Evolutionary conservation across 1,139 yeast genomes (phyloP), one percentile per base, ranked within the genome.

Genomic region (Taphrina deformans): DNA sequence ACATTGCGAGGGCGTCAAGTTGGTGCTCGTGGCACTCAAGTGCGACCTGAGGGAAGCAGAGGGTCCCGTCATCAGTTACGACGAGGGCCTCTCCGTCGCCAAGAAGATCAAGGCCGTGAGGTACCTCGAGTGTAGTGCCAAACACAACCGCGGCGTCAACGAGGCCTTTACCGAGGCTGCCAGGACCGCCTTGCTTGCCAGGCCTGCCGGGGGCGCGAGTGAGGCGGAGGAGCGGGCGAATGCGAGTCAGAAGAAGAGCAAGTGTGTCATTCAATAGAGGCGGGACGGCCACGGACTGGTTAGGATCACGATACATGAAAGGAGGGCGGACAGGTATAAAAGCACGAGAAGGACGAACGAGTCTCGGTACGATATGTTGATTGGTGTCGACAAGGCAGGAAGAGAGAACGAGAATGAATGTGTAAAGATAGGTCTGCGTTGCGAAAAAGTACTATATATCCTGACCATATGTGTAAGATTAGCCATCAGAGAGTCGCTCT

Each of bases 131-230:
- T 92, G 97, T 77, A 88, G 96, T 35, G 97, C 98, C 12, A 91
- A 91, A 78, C 87, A 87, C 75, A 91, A 90, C 76, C 83, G 96
- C 74, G 98, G 98, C 70, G 98, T 92, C 31, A 91, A 93, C 73
- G 98, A 92, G 77, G 97, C 97, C 3, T 92, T 92, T 75, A 89
- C 97, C 0, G 97, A 92, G 76, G 97, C 97, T 55, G 97, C 97
- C 9, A 84, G 98, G 76, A 91, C 96, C 75, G 98, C 97, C 3
- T 81, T 93, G 71, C 87, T 89, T 70, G 96, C 96, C 16, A 89
- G 86, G 73, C 90, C 96, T 62, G 89, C 86, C 73, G 93, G 93
- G 65, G 87, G 88, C 53, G 81, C 79, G 21, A 80, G 79, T 29
- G 83, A 83, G 65, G 80, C 82, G 38, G 82, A 76, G 60, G 60